Evolutionary conservation across 768 basidiomycete species (phyloP), one percentile per base, ranked within the genome.

Genomic region (Amanita thiersii): DNA sequence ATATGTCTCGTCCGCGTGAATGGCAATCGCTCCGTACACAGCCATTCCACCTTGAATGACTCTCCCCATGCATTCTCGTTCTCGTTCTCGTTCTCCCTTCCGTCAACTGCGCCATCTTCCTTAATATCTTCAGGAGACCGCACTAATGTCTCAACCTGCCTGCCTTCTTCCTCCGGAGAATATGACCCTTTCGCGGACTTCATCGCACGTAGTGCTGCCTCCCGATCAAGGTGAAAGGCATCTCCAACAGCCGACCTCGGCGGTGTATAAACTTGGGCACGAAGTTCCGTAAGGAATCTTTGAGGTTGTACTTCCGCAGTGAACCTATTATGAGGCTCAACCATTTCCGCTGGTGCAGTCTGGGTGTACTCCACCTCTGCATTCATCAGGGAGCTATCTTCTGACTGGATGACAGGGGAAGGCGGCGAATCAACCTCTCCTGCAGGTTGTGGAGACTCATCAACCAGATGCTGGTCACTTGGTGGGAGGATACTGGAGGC

Each of bases 11-110:
- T 84, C 33, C 75, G 75, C 47, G 68, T 61, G 60, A 97, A 97
- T 0, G 88, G 79, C 2, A 97, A 57, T 2, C 72, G 69, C 9
- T 73, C 64, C 0, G 78, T 85, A 49, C 72, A 75, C 33, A 92
- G 48, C 93, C 93, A 96, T 50, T 91, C 72, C 18, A 96, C 63
- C 46, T 71, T 70, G 71, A 97, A 96, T 3, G 83, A 69, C 39
- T 80, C 74, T 10, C 86, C 88, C 88, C 86, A 87, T 2, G 54
- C 51, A 12, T 60, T 66, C 43, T 58, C 59, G 47, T 6, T 28
- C 0, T 29, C 35, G 6, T 20, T 29, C 7, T 38, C 20, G 12
- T 34, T 21, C 65, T 69, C 30, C 52, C 51, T 45, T 51, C 59
- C 37, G 47, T 26, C 20, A 47, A 38, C 8, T 54, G 64, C 14